Evolutionary conservation across 169 alveolate species (phyloP).

Genomic region (Cryptosporidium ubiquitum): DNA sequence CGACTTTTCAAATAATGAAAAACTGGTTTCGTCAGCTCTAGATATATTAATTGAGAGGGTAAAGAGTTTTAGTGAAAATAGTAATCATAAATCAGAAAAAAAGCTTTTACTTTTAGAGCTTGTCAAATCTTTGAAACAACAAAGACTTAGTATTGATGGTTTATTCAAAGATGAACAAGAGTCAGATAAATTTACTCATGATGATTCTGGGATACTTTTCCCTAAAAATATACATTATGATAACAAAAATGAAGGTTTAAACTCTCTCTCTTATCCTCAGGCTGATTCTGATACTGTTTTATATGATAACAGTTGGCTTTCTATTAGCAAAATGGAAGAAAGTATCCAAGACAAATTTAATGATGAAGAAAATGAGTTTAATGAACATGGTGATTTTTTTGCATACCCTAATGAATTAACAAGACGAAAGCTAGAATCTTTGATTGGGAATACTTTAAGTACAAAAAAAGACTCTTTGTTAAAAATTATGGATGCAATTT

Average conservation of each 20-base stretch:
- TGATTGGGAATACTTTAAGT: slow-evolving; percentile 80
- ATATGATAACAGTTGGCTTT: slow-evolving; percentile 56
- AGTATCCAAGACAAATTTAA: background rate
- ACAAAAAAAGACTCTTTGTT: slow-evolving; percentile 59
- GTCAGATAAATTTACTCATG: background rate
- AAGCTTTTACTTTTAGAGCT: slow-evolving; percentile 19
- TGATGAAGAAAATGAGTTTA: background rate
- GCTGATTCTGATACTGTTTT: background rate
- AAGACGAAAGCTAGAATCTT: slow-evolving; percentile 75
- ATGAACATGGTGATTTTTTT: slow-evolving; percentile 52
- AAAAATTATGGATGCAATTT: slow-evolving; percentile 56
- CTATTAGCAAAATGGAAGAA: slow-evolving; percentile 30
- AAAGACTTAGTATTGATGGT: slow-evolving; percentile 11
- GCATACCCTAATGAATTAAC: slow-evolving; percentile 79
- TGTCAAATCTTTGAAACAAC: slow-evolving; percentile 15
- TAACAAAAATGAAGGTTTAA: background rate
- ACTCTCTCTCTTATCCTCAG: background rate
- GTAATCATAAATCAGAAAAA: slow-evolving; percentile 3
- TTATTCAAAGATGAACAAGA: slow-evolving; percentile 14
- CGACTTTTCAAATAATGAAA: slow-evolving; percentile 6
- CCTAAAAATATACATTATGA: background rate
- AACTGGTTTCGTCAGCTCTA: background rate
- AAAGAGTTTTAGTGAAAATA: background rate
- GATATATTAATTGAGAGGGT: background rate
- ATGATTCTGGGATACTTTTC: background rate